Evolutionary conservation across 2,329 filamentous ascomycete genomes (phyloP).

Genomic region (Aspergillus ibericus): DNA sequence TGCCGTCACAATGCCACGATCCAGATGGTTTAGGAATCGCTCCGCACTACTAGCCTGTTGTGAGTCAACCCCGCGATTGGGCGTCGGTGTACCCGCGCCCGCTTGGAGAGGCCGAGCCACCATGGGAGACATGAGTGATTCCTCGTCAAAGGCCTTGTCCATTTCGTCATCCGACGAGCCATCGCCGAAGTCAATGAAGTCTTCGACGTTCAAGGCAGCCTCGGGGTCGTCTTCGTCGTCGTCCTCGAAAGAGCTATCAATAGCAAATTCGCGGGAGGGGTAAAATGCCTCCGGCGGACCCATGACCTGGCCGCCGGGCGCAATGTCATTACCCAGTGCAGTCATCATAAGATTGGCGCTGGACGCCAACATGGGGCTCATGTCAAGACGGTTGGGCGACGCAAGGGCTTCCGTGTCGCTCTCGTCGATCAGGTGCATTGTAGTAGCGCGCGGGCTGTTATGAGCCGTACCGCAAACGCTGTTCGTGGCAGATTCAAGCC

Average conservation of each 20-base stretch:
- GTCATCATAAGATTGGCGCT: constrained; percentile 77
- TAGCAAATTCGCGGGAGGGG: constrained; percentile 58
- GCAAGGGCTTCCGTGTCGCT: constrained; percentile 46
- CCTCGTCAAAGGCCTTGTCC: constrained; percentile 52
- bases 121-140: constrained; percentile 44
- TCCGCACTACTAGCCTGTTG: constrained; percentile 41
- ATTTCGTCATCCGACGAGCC: constrained; percentile 61
- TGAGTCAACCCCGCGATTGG: constrained; percentile 33
- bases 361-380: constrained; percentile 62
- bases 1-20: constrained; percentile 71
- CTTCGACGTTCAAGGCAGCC: constrained; percentile 63
- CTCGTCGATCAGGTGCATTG: constrained; percentile 43
- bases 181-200: constrained; percentile 70
- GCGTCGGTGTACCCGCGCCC: constrained; percentile 35
- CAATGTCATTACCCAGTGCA: constrained; percentile 58
- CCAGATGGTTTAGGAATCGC: constrained; percentile 65
- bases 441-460: constrained; percentile 44
- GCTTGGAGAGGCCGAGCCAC: constrained; percentile 46
- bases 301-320: constrained; percentile 61
- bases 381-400: constrained; percentile 37
- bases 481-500: constrained; percentile 44
- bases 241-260: constrained; percentile 61
- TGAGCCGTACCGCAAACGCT: constrained; percentile 44
- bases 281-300: constrained; percentile 76
- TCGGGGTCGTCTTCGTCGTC: constrained; percentile 66